These are phyloP conservation scores for Pseudocercospora ulei DNA, from an alignment of 2,329 filamentous ascomycete species.

Conservation along the genomic window DNA sequence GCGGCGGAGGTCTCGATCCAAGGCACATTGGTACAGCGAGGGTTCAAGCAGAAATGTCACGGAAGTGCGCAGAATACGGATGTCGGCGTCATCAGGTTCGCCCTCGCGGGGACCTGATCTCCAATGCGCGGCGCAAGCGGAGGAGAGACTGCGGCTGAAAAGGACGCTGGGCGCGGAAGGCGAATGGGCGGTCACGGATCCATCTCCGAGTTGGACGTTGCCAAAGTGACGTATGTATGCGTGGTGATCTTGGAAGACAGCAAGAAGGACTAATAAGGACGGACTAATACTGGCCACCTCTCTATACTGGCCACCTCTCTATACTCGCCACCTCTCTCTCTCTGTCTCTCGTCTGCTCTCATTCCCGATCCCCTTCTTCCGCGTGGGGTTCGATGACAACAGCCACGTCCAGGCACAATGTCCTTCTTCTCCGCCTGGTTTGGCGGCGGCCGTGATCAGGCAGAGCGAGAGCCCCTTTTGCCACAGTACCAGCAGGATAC, in stretches of 20 bases:
- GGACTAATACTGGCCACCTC: no score
- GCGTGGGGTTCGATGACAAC: background rate
- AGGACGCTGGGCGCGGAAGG: no score
- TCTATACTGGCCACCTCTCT: no score
- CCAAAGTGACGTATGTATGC: no score
- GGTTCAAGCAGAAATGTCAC: background rate
- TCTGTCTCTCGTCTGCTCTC: background rate
- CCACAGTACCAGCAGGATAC: constrained; percentile 79
- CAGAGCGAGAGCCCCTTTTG: constrained; percentile 67
- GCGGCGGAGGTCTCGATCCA: background rate
- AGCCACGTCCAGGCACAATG: constrained; percentile 36
- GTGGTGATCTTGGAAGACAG: no score
- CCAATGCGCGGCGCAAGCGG: no score
- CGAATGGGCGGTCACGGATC: no score
- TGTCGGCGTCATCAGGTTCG: constrained; percentile 1
- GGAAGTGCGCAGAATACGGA: background rate
- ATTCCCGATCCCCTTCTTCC: constrained; percentile 2
- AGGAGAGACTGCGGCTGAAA: no score
- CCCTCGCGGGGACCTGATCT: no score
- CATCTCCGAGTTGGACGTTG: no score
- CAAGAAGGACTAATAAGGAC: no score
- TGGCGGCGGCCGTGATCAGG: constrained; percentile 39
- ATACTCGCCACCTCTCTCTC: background rate
- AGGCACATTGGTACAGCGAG: background rate
- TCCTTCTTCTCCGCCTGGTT: constrained; percentile 50